A percentile compares a stretch with the other conserved stretches of the same genome.
These are phyloP conservation scores for Vigna trinervia DNA, from an alignment of 306 rosid species.

Conservation along the genomic window DNA sequence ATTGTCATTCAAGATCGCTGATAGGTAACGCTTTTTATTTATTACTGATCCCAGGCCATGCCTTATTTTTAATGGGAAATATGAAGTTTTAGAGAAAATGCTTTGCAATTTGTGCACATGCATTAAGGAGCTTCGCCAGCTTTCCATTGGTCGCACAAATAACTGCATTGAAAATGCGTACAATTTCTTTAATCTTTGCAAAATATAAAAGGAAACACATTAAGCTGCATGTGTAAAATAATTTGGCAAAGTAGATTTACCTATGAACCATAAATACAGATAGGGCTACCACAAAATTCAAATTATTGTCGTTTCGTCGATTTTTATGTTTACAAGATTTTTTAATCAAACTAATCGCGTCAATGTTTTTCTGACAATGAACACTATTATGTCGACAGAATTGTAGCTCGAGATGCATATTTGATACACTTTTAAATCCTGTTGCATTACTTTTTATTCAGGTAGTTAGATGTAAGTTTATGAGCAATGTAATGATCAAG, in stretches of 20 bases:
- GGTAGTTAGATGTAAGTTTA: background rate
- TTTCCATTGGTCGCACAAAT: background rate
- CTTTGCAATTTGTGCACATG: background rate
- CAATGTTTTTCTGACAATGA: too few species aligned
- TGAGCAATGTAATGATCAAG: background rate
- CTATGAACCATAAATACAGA: background rate
- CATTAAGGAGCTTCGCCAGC: background rate
- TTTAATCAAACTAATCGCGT: too few species aligned
- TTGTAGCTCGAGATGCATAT: background rate
- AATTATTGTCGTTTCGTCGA: too few species aligned
- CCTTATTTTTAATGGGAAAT: background rate
- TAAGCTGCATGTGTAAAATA: background rate
- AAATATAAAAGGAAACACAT: too few species aligned
- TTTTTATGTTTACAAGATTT: too few species aligned
- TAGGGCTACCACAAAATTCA: background rate
- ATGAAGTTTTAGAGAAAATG: background rate
- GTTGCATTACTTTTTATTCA: background rate
- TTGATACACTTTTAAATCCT: background rate
- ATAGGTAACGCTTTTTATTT: background rate
- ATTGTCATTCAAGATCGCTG: background rate
- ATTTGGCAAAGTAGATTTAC: background rate
- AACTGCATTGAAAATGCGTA: background rate
- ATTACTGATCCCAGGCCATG: background rate
- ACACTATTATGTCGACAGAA: background rate
- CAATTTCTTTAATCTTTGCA: background rate